Evolutionary conservation across 306 rosid genomes (phyloP).

Genomic region (Senna siamea): DNA sequence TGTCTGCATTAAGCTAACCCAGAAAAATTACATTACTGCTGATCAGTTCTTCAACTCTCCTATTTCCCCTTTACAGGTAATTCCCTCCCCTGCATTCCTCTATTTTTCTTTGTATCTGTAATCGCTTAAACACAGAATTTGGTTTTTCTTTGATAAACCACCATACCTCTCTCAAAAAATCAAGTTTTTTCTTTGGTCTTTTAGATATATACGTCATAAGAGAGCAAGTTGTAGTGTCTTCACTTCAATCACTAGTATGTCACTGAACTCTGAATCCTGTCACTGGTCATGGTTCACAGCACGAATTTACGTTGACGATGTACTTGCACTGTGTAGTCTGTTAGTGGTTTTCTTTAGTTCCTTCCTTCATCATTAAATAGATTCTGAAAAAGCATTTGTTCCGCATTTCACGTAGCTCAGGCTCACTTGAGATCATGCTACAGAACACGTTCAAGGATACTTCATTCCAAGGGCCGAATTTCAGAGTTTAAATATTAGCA

Average conservation of each 20-base stretch:
- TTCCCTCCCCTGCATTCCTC: background rate
- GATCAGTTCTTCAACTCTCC: slow-evolving; percentile 71
- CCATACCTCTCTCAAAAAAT: no score
- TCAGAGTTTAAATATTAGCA: no score
- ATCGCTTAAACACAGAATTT: no score
- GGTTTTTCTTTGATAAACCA: no score
- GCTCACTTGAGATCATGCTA: slow-evolving; percentile 44
- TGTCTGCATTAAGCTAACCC: slow-evolving; percentile 56
- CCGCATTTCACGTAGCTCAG: slow-evolving; percentile 9
- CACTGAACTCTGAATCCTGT: no score
- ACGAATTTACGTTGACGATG: no score
- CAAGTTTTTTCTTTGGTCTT: no score
- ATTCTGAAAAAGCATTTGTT: background rate
- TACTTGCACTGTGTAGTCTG: slow-evolving; percentile 12
- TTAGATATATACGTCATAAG: no score
- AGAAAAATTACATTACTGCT: slow-evolving; percentile 50
- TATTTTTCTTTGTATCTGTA: background rate
- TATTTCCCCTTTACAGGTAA: slow-evolving; percentile 83
- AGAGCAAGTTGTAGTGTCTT: background rate
- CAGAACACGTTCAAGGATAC: background rate
- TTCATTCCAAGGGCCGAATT: no score
- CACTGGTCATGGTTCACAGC: no score
- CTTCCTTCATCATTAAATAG: background rate
- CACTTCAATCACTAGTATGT: background rate
- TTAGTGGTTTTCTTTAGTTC: background rate